Evolutionary conservation across 75 land plant genomes (phyloP).

Genomic region (Pinus albicaulis): DNA sequence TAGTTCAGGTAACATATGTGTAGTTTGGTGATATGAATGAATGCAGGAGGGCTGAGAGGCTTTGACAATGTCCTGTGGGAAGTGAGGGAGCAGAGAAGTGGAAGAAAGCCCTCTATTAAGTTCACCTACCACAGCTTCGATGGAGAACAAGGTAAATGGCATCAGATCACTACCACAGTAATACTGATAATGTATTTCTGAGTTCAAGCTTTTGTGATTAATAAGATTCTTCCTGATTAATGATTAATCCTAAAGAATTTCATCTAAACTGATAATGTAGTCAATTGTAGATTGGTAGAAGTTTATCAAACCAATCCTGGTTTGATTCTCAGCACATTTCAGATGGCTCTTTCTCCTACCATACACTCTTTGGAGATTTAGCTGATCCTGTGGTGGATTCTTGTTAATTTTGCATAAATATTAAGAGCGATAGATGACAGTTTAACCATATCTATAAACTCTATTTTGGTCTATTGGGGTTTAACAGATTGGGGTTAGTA

Average conservation of each 20-base stretch:
- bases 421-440: no score
- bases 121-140: constrained; percentile 68
- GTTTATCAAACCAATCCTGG: no score
- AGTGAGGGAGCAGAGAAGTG: constrained; percentile 22
- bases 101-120: constrained; percentile 30
- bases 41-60: constrained; percentile 59
- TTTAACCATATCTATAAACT: no score
- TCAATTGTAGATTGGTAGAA: neutral
- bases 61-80: constrained; percentile 60
- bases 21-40: no score
- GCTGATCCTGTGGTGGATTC: neutral
- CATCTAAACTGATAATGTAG: neutral
- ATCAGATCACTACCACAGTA: neutral
- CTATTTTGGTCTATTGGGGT: no score
- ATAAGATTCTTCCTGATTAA: no score
- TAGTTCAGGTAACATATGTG: neutral
- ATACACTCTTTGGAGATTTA: neutral
- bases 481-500: no score
- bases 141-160: constrained; percentile 72
- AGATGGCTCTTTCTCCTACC: neutral
- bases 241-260: no score
- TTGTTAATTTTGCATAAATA: no score
- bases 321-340: neutral
- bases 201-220: no score
- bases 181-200: no score